Evolutionary conservation across 1,284 basidiomycete species (phyloP), one percentile per base, ranked within the genome.

Genomic region (Hypsizygus ulmarius): DNA sequence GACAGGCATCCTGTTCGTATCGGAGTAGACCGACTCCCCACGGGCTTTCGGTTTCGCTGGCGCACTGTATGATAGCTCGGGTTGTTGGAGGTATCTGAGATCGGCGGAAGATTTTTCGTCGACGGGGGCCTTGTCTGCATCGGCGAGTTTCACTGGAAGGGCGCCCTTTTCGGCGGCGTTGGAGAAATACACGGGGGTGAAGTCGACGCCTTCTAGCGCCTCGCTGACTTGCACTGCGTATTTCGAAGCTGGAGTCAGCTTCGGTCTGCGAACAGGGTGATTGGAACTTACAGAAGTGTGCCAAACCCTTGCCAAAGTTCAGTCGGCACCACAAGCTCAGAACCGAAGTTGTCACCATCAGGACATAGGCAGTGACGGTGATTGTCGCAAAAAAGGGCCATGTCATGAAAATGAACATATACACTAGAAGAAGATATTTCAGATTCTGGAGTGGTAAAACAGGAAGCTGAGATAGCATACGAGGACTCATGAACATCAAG

Each of bases 311-410:
- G 19, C 75, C 78, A 55, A 79, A 81, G 52, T 78, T 73, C 29
- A 73, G 53, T 37, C 76, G 68, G 54, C 77, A 78, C 25, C 73
- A 43, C 34, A 80, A 39, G 4, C 72, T 77, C 12, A 80, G 54
- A 14, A 66, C 46, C 12, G 69, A 62, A 1, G 76, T 72, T 1
- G 66, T 49, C 8, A 78, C 60, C 16, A 72, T 61, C 14, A 79
- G 58, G 30, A 69, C 41, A 45, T 71, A 74, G 0, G 74, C 64
- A 6, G 69, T 66, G 8, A 71, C 59, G 3, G 73, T 71, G 47
- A 75, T 60, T 3, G 69, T 69, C 10, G 74, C 69, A 50, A 81
- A 79, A 57, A 78, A 78, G 5, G 67, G 60, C 79, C 80, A 82
- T 1, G 59, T 62, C 10, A 45, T 38, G 55, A 79, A 74, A 35